Evolutionary conservation across 164 flowering plant species (phyloP), one percentile per base, ranked within the genome.

Genomic region (Platanus orientalis): DNA sequence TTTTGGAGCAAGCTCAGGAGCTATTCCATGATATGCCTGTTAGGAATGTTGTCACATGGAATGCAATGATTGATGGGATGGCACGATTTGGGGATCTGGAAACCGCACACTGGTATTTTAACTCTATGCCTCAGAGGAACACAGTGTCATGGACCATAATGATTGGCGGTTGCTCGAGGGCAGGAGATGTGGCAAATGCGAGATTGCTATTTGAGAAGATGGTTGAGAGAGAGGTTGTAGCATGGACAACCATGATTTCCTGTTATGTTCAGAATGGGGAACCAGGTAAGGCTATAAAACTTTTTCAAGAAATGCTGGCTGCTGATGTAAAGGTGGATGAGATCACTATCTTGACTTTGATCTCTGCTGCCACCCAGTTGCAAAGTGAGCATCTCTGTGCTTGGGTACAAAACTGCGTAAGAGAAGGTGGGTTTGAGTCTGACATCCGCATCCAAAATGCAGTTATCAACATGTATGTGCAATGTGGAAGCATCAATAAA

Each of bases 31-130:
- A 47, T 42, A 68, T 72, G 69, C 71, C 71, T n/a, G 40, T 4
- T 21, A 68, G 58, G 54, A 68, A 68, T 64, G 45, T 59, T 2
- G 59, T 72, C 17, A 57, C 71, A 23, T 72, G 70, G 69, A 65
- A 65, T 32, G 57, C 51, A 0, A 48, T 58, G 50, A 48, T 65
- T 57, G 68, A 65, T 65, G 57, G 68, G 62, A 45, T 57, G 34
- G 45, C 68, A 14, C 68, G 50, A 24, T 65, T 24, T 24, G 68
- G 62, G 24, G 49, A 24, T 48, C 0, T 65, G 10, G 62, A 57
- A 25, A 50, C 56, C 14, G 62, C 62, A 23, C 47, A n/a, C 6
- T 50, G 48, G 45, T 65, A 65, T 24, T 65, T 65, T 49, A 32
- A 48, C 36, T 25, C 17, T 48, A 57, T 65, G 68, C 68, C 68